These are phyloP conservation scores for Pseudogymnoascus sp. DNA, from an alignment of 2,329 filamentous ascomycete genomes.

Conservation along the genomic window DNA sequence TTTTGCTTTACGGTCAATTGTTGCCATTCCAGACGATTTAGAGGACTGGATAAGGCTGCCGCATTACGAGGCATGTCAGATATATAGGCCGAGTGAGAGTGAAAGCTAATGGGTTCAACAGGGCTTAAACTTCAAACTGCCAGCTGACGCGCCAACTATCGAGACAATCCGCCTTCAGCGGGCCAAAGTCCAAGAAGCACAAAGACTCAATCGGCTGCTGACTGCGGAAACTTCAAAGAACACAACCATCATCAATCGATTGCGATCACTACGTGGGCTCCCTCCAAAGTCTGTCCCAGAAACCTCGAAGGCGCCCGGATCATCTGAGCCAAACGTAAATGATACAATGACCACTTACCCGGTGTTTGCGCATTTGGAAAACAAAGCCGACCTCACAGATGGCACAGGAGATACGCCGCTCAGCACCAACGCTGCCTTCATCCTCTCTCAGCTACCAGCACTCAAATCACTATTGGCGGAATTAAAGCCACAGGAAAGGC, in stretches of 20 bases:
- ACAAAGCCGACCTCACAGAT: slow-evolving; percentile 42
- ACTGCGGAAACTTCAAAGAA: slow-evolving; percentile 64
- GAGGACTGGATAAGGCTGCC: slow-evolving; percentile 70
- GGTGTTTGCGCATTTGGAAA: slow-evolving; percentile 48
- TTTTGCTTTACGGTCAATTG: slow-evolving; percentile 78
- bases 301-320: slow-evolving; percentile 35
- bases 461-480: slow-evolving; percentile 61
- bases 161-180: slow-evolving; percentile 66
- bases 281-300: slow-evolving; percentile 35
- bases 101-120: background rate
- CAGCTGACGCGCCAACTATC: slow-evolving; percentile 43
- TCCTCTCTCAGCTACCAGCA: slow-evolving; percentile 73
- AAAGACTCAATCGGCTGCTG: slow-evolving; percentile 62
- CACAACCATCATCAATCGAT: slow-evolving; percentile 55
- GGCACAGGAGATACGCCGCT: slow-evolving; percentile 48
- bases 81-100: background rate
- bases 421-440: slow-evolving; percentile 66
- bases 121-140: slow-evolving; percentile 23
- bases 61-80: slow-evolving; percentile 63
- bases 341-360: slow-evolving; percentile 16
- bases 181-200: slow-evolving; percentile 67
- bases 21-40: slow-evolving; percentile 63
- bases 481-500: slow-evolving; percentile 55
- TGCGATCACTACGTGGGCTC: slow-evolving; percentile 47
- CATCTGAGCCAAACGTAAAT: slow-evolving; percentile 1